Evolutionary conservation across 2,329 filamentous ascomycete genomes (phyloP).

Genomic region (Microcera coccophila): DNA sequence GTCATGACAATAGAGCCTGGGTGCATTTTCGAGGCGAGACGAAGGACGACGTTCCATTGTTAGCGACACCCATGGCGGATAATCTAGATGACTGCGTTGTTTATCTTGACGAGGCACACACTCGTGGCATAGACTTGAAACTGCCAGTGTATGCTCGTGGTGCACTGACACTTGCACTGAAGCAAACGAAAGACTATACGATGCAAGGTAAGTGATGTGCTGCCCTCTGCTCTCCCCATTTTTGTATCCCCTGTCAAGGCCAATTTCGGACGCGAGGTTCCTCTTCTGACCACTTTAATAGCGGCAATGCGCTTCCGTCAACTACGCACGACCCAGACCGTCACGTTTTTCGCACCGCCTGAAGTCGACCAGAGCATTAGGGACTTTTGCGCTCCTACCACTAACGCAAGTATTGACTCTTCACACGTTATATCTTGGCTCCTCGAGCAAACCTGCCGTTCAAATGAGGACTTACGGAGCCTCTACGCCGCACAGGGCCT

Average conservation of each 20-base stretch:
- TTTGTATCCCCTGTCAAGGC: background rate
- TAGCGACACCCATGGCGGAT: constrained; percentile 53
- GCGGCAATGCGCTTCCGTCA: constrained; percentile 64
- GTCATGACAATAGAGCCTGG: background rate
- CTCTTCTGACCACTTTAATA: too few species aligned
- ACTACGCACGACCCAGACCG: constrained; percentile 50
- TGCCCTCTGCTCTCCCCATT: background rate
- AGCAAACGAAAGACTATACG: constrained; percentile 57
- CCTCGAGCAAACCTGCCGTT: constrained; percentile 58
- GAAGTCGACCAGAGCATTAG: constrained; percentile 61
- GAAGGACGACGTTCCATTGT: constrained; percentile 37
- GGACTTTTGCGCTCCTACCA: constrained; percentile 31
- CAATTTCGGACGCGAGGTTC: too few species aligned
- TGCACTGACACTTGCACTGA: constrained; percentile 53
- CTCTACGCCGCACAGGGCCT: constrained; percentile 57
- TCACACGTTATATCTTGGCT: constrained; percentile 50
- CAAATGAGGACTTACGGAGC: constrained; percentile 55
- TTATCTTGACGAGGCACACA: constrained; percentile 60
- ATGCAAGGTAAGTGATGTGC: constrained; percentile 49
- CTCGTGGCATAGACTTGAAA: constrained; percentile 57
- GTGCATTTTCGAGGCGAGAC: background rate
- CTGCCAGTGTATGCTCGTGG: constrained; percentile 45
- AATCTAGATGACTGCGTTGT: constrained; percentile 50
- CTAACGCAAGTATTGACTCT: constrained; percentile 5
- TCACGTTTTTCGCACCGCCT: constrained; percentile 54